A percentile compares a stretch with the other conserved stretches of the same genome.
Conservation (phyloP, 2,329 filamentous ascomycete species). For the Cordyceps javanica region DNA sequence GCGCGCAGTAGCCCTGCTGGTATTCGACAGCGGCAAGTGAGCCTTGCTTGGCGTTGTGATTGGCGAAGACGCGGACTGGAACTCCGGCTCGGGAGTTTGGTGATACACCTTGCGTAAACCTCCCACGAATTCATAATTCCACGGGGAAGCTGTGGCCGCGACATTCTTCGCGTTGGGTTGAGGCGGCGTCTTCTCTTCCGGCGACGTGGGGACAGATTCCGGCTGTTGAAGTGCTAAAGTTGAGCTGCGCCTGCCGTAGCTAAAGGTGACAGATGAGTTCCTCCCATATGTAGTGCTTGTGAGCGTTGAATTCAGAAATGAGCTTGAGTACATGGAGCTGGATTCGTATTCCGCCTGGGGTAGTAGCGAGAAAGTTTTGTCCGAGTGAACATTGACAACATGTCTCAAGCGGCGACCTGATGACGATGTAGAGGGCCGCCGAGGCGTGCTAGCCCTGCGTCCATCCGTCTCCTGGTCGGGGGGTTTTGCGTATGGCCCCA, state of each 20-base stretch:
- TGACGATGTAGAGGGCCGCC: conserved; percentile 21
- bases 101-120: conserved; percentile 47
- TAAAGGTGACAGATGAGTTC: conserved; percentile 38
- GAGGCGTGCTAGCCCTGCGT: conserved; percentile 14
- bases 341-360: conserved; percentile 27
- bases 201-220: conserved; percentile 20
- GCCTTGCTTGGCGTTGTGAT: conserved; percentile 18
- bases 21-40: neutral
- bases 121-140: conserved; percentile 49
- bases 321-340: conserved; percentile 27
- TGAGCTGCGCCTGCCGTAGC: conserved; percentile 42
- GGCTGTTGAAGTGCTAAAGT: conserved; percentile 43
- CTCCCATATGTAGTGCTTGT: conserved; percentile 43
- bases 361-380: conserved; percentile 53
- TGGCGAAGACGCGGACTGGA: neutral
- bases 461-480: neutral
- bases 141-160: conserved; percentile 31
- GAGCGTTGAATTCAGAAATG: conserved; percentile 40
- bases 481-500: neutral
- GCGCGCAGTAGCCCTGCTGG: neutral
- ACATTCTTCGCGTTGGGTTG: neutral
- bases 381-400: conserved; percentile 45
- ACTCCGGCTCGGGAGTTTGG: conserved; percentile 25
- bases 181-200: conserved; percentile 10
- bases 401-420: conserved; percentile 25